Evolutionary conservation across 164 flowering plant species (phyloP), one percentile per base, ranked within the genome.

Genomic region (Vitis cinerea): DNA sequence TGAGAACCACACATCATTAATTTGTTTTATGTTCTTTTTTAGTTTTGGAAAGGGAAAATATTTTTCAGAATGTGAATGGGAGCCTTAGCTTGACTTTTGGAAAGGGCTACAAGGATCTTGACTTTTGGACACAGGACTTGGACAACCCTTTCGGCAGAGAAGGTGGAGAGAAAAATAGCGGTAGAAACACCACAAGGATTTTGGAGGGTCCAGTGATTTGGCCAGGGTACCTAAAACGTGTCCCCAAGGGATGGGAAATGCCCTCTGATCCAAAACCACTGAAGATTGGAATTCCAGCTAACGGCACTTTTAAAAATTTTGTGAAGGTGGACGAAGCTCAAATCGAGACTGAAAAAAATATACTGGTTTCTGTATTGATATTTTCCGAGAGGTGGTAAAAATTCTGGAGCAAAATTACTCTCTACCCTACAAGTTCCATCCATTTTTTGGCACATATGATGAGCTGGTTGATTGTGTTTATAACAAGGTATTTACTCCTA

Each of bases 171-270:
- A 56, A 63, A n/a, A 58, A 59, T 5, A 47, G 48, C 4, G 29
- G 74, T 14, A 23, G 12, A 23, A 10, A 15, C 14, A 11, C 2
- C 15, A 9, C 52, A 60, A 52, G 8, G 23, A 15, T 9, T 0
- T 56, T 76, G 61, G 50, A 30, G 44, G 59, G 78, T 1, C 49
- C 50, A 0, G 78, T 84, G 27, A 52, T 49, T 56, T 87, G 88
- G 87, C 83, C 85, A 0, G 87, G 80, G 9, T 61, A 75, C 23
- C 27, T 74, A 0, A 51, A 52, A 4, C 10, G 65, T 6, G 51
- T 12, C 2, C 91, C 91, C 1, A 76, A 63, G 72, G 88, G 91
- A 13, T 86, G 90, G 90, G 74, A 74, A 31, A 76, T 83, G 80
- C 87, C 88, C 17, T 74, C 60, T 10, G 47, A 51, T 58, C 61